Conservation (phyloP, 805 yeast genomes). For the Saturnispora ahearnii region DNA sequence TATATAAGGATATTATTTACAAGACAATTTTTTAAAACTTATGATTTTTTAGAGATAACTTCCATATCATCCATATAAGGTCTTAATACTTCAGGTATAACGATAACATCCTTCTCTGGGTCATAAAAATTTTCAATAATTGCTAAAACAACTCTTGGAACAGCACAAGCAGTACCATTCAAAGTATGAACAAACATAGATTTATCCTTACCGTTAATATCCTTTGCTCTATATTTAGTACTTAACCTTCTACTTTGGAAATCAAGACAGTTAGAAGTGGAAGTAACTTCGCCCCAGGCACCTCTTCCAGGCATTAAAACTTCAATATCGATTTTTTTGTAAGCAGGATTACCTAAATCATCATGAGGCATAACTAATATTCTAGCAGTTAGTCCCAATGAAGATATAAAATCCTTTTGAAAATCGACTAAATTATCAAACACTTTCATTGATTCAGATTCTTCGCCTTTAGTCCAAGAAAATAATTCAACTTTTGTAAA, state of each 20-base stretch:
- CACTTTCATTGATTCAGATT: conserved; percentile 32
- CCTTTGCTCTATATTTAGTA: conserved; percentile 41
- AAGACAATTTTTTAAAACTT: neutral
- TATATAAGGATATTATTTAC: neutral
- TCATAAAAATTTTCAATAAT: conserved; percentile 81
- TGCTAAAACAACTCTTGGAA: conserved; percentile 85
- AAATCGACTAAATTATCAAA: conserved; percentile 52
- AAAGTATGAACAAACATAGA: conserved; percentile 62
- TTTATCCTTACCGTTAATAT: conserved; percentile 24
- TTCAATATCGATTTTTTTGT: conserved; percentile 85
- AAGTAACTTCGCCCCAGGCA: conserved; percentile 83
- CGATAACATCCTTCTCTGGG: conserved; percentile 40
- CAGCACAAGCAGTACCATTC: conserved; percentile 94
- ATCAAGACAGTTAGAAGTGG: conserved; percentile 87
- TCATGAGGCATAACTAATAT: conserved; percentile 82
- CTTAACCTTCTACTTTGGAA: conserved; percentile 80
- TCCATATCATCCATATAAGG: conserved; percentile 59
- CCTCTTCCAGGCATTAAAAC: conserved; percentile 98
- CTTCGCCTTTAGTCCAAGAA: conserved; percentile 47
- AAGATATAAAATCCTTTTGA: conserved; percentile 55
- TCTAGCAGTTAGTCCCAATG: conserved; percentile 71
- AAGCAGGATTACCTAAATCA: conserved; percentile 92
- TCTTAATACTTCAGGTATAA: conserved; percentile 59
- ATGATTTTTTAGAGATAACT: neutral
- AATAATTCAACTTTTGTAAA: conserved; percentile 92